A percentile compares a stretch with the other conserved stretches of the same genome.
Conservation (phyloP, 352 stramenopile species). For the Blastocystis sp. region DNA sequence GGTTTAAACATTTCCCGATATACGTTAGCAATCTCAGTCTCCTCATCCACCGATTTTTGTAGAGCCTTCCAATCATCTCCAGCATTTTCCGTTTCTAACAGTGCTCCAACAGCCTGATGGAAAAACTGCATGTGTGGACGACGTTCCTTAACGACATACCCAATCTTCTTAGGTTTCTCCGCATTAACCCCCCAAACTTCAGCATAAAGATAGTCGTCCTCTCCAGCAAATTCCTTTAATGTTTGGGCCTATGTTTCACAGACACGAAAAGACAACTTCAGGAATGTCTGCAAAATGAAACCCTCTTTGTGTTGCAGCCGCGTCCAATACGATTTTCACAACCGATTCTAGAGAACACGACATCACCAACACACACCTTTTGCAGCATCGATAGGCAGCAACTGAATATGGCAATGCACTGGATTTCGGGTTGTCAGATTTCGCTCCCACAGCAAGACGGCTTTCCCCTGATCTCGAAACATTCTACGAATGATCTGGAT, state of each 20-base stretch:
- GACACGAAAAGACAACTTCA: background rate
- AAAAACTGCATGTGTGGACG: slow-evolving; percentile 58
- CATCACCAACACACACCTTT: background rate
- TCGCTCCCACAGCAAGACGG: background rate
- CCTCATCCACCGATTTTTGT: slow-evolving; percentile 23
- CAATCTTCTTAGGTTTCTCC: background rate
- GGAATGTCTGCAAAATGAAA: slow-evolving; percentile 38
- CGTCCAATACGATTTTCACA: slow-evolving; percentile 39
- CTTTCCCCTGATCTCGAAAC: slow-evolving; percentile 50
- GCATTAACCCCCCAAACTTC: slow-evolving; percentile 10
- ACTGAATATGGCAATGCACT: slow-evolving; percentile 21
- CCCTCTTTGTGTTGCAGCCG: slow-evolving; percentile 12
- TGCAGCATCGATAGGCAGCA: slow-evolving; percentile 5
- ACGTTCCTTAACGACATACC: slow-evolving; percentile 27
- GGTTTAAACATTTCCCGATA: slow-evolving; percentile 48
- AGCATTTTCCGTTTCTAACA: slow-evolving; percentile 34
- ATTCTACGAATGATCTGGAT: background rate
- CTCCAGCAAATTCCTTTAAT: background rate
- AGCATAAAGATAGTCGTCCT: slow-evolving; percentile 30
- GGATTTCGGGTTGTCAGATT: slow-evolving; percentile 54
- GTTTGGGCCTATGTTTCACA: background rate
- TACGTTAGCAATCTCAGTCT: background rate
- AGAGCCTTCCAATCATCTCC: slow-evolving; percentile 46
- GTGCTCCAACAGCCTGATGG: slow-evolving; percentile 46
- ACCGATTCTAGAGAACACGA: background rate